These are phyloP conservation scores for Zygotorulaspora danielsina DNA, from an alignment of 805 yeast species.

Conservation along the genomic window DNA sequence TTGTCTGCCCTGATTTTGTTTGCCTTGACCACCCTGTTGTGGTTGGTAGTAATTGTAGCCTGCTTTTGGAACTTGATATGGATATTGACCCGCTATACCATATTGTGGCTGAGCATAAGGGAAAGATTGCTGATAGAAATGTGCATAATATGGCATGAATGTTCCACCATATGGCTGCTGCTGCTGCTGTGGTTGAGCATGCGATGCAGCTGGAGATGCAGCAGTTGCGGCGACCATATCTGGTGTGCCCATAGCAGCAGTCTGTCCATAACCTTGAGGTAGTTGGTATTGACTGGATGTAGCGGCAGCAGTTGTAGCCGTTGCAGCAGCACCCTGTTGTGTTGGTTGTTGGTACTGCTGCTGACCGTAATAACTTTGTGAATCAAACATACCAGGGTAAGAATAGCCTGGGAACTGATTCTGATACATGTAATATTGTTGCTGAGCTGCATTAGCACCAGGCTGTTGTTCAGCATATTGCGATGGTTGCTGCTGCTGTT, in stretches of 20 bases:
- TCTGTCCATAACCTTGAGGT: slow-evolving; percentile 28
- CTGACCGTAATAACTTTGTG: slow-evolving; percentile 31
- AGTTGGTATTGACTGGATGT: slow-evolving; percentile 21
- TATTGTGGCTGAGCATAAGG: slow-evolving; percentile 38
- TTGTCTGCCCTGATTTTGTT: slow-evolving; percentile 18
- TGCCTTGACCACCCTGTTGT: slow-evolving; percentile 20
- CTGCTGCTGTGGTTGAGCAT: slow-evolving; percentile 25
- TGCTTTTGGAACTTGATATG: slow-evolving; percentile 31
- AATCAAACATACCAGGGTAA: slow-evolving; percentile 37
- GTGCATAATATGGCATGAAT: slow-evolving; percentile 36
- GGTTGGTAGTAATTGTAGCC: slow-evolving; percentile 30
- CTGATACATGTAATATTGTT: slow-evolving; percentile 37
- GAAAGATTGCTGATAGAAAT: slow-evolving; percentile 36
- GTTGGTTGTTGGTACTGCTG: slow-evolving; percentile 31
- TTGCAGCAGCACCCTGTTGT: slow-evolving; percentile 14
- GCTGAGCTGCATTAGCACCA: slow-evolving; percentile 32
- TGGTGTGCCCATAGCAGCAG: slow-evolving; percentile 21
- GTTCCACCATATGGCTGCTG: slow-evolving; percentile 34
- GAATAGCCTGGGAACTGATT: slow-evolving; percentile 37
- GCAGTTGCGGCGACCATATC: slow-evolving; percentile 22
- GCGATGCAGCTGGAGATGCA: slow-evolving; percentile 27
- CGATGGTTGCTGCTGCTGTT: slow-evolving; percentile 24
- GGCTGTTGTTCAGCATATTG: slow-evolving; percentile 33
- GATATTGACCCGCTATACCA: slow-evolving; percentile 34
- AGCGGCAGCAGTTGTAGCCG: slow-evolving; percentile 11